phyloP scores from a whole-genome alignment of 163 green algal species.

The Chloromonas sp. region DNA sequence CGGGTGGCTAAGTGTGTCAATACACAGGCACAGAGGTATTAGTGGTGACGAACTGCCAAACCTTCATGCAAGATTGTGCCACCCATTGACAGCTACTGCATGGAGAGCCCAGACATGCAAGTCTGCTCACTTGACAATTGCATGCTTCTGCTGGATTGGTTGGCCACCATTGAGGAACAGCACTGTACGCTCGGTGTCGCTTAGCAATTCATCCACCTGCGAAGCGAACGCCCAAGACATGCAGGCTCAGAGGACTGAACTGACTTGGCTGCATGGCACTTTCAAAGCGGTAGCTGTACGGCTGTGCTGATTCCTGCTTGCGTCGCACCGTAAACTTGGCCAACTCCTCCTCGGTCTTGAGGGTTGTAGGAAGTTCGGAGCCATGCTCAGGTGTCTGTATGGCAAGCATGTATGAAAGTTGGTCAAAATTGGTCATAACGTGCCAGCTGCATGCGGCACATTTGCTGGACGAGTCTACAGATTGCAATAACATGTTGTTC shows the following conservation, averaged over 20 bases:
- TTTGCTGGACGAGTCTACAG: too few relatives aligned
- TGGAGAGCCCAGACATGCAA: too few relatives aligned
- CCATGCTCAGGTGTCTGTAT: constrained; percentile 10
- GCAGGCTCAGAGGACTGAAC: background rate
- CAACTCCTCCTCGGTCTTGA: constrained; percentile 35
- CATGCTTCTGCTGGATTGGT: constrained; percentile 49
- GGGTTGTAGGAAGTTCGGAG: constrained; percentile 26
- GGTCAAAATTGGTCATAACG: background rate
- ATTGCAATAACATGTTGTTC: background rate
- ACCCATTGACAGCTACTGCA: too few relatives aligned
- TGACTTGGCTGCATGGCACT: too few relatives aligned
- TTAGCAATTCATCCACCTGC: constrained; percentile 64
- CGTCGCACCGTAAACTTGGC: constrained; percentile 26
- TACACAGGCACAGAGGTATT: too few relatives aligned
- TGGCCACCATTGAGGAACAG: constrained; percentile 51
- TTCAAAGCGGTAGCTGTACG: background rate
- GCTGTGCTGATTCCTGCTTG: background rate
- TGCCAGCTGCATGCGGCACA: too few relatives aligned
- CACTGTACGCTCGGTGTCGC: constrained; percentile 48
- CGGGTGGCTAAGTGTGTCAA: too few relatives aligned
- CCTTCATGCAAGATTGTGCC: too few relatives aligned
- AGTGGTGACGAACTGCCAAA: too few relatives aligned
- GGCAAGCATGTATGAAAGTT: background rate
- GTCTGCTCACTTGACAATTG: constrained; percentile 48
- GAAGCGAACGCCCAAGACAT: background rate